Evolutionary conservation across 2,329 filamentous ascomycete species (phyloP).

Genomic region (Gnomoniopsis smithogilvyi): DNA sequence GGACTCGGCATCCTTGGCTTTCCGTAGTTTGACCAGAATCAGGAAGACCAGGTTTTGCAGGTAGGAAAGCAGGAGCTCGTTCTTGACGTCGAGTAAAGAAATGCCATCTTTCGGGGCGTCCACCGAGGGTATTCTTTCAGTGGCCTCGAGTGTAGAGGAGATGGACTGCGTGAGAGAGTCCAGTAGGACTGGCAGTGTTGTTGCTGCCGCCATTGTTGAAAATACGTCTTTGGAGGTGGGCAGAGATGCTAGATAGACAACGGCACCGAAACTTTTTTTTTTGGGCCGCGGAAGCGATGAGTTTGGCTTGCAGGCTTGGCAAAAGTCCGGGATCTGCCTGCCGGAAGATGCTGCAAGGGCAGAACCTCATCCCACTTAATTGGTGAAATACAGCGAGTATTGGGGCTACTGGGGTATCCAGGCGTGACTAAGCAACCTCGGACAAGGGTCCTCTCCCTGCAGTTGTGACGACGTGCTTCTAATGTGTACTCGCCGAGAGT

Average conservation of each 20-base stretch:
- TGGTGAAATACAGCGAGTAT: neutral
- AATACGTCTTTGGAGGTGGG: neutral
- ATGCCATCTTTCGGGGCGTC: constrained; percentile 81
- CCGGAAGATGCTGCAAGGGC: neutral
- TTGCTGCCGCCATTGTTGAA: constrained; percentile 26
- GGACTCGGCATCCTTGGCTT: constrained; percentile 32
- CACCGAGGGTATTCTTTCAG: constrained; percentile 60
- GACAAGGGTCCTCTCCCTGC: neutral
- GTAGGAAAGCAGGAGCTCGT: constrained; percentile 94
- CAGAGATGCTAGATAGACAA: neutral
- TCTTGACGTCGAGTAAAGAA: constrained; percentile 92
- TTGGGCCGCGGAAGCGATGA: neutral
- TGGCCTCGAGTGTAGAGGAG: constrained; percentile 62
- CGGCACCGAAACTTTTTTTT: neutral
- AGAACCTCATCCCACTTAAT: neutral
- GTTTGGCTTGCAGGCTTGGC: neutral
- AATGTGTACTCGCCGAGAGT: neutral
- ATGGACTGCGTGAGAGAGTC: constrained; percentile 57
- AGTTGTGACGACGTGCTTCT: neutral
- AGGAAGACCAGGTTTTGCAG: constrained; percentile 91
- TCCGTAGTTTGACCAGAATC: constrained; percentile 75
- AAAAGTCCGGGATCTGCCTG: neutral
- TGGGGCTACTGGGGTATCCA: neutral
- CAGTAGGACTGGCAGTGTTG: constrained; percentile 43
- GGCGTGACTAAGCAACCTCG: neutral